These are phyloP conservation scores for Pyricularia sp. DNA, from an alignment of 2,329 filamentous ascomycete species.

Conservation along the genomic window DNA sequence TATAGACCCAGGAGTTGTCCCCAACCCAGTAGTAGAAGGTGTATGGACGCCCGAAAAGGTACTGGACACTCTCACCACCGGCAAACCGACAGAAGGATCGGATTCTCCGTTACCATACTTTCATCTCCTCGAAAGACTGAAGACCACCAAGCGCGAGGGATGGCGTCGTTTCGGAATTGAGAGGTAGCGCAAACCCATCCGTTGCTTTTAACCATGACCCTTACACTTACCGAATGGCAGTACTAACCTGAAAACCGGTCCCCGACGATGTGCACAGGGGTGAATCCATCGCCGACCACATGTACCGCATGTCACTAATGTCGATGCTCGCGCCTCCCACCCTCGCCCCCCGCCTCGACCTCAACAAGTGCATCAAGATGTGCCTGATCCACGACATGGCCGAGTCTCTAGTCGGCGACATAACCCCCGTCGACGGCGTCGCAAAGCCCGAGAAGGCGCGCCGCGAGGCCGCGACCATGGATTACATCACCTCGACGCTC, in stretches of 20 bases:
- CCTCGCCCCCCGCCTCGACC: slow-evolving; percentile 62
- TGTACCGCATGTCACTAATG: slow-evolving; percentile 99
- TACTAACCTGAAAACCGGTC: background rate
- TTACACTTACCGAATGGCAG: background rate
- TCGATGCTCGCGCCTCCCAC: slow-evolving; percentile 80
- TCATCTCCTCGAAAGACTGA: slow-evolving; percentile 85
- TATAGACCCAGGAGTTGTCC: slow-evolving; percentile 26
- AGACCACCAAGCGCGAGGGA: slow-evolving; percentile 93
- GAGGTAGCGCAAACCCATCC: slow-evolving; percentile 26
- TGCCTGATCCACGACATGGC: slow-evolving; percentile 97
- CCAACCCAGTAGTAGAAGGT: slow-evolving; percentile 29
- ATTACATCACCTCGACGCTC: slow-evolving; percentile 68
- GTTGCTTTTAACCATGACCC: background rate
- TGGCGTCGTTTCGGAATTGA: slow-evolving; percentile 82
- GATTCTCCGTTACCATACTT: slow-evolving; percentile 82
- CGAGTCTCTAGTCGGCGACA: slow-evolving; percentile 88
- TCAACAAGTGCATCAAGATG: slow-evolving; percentile 85
- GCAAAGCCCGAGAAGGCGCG: slow-evolving; percentile 81
- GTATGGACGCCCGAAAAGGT: slow-evolving; percentile 53
- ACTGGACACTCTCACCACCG: slow-evolving; percentile 51
- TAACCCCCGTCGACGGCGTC: slow-evolving; percentile 85
- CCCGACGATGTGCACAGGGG: slow-evolving; percentile 36
- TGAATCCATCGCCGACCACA: slow-evolving; percentile 95
- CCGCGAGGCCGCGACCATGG: slow-evolving; percentile 83
- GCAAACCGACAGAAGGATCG: slow-evolving; percentile 49